Conservation (phyloP, 805 yeast genomes). For the Peterozyma xylosa region DNA sequence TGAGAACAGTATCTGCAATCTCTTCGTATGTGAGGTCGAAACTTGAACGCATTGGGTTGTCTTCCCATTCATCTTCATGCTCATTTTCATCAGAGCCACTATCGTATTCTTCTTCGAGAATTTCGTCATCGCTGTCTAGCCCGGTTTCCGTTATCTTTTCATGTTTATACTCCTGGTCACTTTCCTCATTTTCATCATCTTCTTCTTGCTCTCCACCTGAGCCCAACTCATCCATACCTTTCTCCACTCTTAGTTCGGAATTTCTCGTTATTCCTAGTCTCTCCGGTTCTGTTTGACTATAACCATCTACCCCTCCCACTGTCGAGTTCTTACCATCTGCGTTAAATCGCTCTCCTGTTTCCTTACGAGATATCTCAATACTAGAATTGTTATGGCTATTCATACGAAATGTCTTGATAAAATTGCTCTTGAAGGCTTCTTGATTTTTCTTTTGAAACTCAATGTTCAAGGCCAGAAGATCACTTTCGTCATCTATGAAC, state of each 20-base stretch:
- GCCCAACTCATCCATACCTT: neutral
- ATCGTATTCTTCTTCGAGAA: slow-evolving; percentile 1
- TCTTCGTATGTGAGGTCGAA: too few relatives aligned
- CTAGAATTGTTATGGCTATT: neutral
- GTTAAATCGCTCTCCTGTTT: neutral
- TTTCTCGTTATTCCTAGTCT: too few relatives aligned
- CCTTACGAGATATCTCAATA: neutral
- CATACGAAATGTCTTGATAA: neutral
- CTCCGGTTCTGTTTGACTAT: neutral
- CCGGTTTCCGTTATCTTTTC: neutral
- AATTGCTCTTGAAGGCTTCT: neutral
- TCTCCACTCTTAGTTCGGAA: neutral
- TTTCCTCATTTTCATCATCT: slow-evolving; percentile 2
- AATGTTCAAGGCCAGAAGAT: neutral
- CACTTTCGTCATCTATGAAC: neutral
- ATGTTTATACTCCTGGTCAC: neutral
- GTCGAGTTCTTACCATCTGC: neutral
- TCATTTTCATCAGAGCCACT: slow-evolving; percentile 4
- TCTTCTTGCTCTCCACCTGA: neutral
- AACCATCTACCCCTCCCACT: neutral
- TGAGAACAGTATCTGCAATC: neutral
- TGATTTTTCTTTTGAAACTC: neutral
- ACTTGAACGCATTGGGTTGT: neutral
- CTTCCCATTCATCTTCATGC: neutral
- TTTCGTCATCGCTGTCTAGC: slow-evolving; percentile 1